Evolutionary conservation across 768 basidiomycete genomes (phyloP), one percentile per base, ranked within the genome.

Genomic region (Harrya chromipes): DNA sequence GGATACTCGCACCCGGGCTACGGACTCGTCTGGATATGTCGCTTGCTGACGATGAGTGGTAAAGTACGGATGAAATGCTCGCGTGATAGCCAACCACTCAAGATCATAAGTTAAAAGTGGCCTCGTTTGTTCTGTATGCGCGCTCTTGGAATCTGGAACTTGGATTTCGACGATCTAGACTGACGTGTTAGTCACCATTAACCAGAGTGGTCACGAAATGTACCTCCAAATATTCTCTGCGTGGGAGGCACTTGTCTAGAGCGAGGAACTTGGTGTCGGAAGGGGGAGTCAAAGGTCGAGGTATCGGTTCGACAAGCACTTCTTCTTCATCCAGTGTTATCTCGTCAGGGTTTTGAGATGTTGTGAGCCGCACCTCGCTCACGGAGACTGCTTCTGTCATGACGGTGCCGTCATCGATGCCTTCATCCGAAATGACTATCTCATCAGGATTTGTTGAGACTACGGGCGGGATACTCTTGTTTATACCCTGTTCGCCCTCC

Each of bases 41-140:
- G 64, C 64, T 53, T 87, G 87, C 0, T 60, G 57, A 7, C 61
- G 72, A 4, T 64, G 57, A 6, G 77, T 76, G 3, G 87, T 84
- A 53, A 97, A 78, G 70, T 78, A 87, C 0, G 85, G 84, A 52
- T 92, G 81, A 56, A 94, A 87, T 0, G 91, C 92, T 7, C 90
- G 86, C 5, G 83, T 84, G 60, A 99, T 92, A 0, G 93, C 94
- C 40, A 98, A 82, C 97, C 97, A 99, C 64, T 92, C 84, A 0
- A 85, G 84, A 60, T 97, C 94, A 67, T 81, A 97, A 13, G 78
- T 76, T 17, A 97, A 60, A 0, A 51, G 54, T 5, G 79, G 76
- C 9, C 26, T 40, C 10, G 45, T 34, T 41, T 54, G 50, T 29
- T 50, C 43, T 9, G 53, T 45, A 34, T 41, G 40, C 23, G 46